Percentiles rank a stretch among this genome's conserved stretches.
Conservation (phyloP, 2,329 filamentous ascomycete genomes). For the Orbilia oligospora region DNA sequence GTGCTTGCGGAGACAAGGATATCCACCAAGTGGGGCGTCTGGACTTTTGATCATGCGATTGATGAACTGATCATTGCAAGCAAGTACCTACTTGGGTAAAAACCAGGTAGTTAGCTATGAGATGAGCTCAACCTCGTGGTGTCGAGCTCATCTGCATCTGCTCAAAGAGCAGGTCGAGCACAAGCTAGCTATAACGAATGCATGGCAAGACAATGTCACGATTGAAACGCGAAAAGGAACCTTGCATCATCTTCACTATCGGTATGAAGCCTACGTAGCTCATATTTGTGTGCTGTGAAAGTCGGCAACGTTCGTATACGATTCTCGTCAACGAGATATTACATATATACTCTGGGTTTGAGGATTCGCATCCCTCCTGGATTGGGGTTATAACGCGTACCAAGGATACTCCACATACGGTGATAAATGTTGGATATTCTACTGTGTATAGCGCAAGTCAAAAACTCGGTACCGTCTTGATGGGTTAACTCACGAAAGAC, state of each 20-base stretch:
- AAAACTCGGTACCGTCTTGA: conserved; percentile 49
- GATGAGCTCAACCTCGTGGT: conserved; percentile 14
- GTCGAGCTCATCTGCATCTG: conserved; percentile 9
- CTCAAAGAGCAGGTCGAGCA: background rate
- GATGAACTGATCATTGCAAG: background rate
- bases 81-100: background rate
- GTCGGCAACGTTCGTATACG: no score
- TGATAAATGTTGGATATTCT: conserved; percentile 23
- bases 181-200: conserved; percentile 3
- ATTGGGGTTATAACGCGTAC: conserved; percentile 51
- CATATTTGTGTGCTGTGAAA: conserved; percentile 9
- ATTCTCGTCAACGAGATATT: background rate
- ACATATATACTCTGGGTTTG: background rate
- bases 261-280: background rate
- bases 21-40: conserved; percentile 8
- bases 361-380: conserved; percentile 14
- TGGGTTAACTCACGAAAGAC: conserved; percentile 29
- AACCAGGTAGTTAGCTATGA: conserved; percentile 1
- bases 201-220: conserved; percentile 34
- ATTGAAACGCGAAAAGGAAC: conserved; percentile 41
- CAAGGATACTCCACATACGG: conserved; percentile 39
- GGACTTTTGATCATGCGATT: conserved; percentile 21
- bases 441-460: conserved; percentile 41
- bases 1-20: conserved; percentile 38
- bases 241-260: conserved; percentile 21